A percentile compares a stretch with the other conserved stretches of the same genome.
Conservation (phyloP, 257 asterid genomes). For the Scutellaria barbata region DNA sequence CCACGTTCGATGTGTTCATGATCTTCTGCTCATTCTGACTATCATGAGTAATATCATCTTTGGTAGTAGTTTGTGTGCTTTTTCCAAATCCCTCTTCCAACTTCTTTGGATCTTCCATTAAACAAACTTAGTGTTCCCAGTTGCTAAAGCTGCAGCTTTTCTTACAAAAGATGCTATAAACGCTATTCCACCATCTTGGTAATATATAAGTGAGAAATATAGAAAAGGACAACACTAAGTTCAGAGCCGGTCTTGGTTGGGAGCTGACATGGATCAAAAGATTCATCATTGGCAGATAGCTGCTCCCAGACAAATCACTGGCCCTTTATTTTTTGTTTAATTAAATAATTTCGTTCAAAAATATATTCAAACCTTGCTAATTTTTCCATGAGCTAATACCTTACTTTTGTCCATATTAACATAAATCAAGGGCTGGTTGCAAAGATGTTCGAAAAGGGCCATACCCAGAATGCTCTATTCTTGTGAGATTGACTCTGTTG, state of each 20-base stretch:
- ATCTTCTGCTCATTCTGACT: conserved; percentile 18
- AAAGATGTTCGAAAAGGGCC: too few species aligned
- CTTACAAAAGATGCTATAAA: not conserved
- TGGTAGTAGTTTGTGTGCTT: conserved; percentile 3
- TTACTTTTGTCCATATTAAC: conserved; percentile 27
- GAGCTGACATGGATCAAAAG: conserved; percentile 31
- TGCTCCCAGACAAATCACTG: conserved; percentile 30
- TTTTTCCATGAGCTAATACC: not conserved
- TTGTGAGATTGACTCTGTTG: too few species aligned
- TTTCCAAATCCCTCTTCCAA: conserved; percentile 50
- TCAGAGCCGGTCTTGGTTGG: conserved; percentile 41
- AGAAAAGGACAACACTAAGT: conserved; percentile 29
- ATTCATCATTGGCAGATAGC: conserved; percentile 17
- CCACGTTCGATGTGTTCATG: not conserved
- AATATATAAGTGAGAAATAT: conserved; percentile 25
- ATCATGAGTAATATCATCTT: conserved; percentile 23
- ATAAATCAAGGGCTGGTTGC: conserved; percentile 3
- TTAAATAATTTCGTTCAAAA: not conserved
- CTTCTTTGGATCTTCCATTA: conserved; percentile 45
- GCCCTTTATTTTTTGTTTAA: conserved; percentile 10
- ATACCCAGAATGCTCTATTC: too few species aligned
- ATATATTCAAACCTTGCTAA: not conserved
- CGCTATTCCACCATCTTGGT: not conserved
- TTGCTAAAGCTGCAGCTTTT: not conserved
- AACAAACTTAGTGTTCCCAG: not conserved